A percentile compares a stretch with the other conserved stretches of the same genome.
These are phyloP conservation scores for Populus davidiana DNA, from an alignment of 345 rosid genomes.

Conservation along the genomic window DNA sequence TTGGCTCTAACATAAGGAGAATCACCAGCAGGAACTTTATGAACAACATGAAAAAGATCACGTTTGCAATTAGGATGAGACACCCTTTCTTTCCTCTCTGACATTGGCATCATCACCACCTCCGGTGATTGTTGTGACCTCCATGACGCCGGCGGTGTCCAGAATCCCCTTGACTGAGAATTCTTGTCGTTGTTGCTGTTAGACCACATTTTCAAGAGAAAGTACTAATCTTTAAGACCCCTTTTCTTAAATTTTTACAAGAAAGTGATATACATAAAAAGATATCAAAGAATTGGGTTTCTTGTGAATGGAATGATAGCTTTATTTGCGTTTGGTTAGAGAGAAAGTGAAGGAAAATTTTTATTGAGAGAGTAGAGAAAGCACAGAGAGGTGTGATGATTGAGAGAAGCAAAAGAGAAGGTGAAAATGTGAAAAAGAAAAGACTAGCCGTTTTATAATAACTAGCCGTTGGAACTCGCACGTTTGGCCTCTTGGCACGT, in stretches of 20 bases:
- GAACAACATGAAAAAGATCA: conserved; percentile 56
- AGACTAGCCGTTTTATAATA: conserved; percentile 32
- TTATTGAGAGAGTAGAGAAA: neutral
- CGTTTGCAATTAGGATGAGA: conserved; percentile 25
- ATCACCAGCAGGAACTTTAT: conserved; percentile 75
- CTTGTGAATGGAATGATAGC: no score
- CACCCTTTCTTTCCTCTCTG: conserved; percentile 41
- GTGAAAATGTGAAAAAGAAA: neutral
- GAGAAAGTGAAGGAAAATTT: neutral
- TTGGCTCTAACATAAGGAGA: conserved; percentile 87
- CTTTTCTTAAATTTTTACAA: no score
- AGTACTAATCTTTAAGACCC: no score
- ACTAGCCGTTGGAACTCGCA: conserved; percentile 25
- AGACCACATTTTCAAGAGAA: conserved; percentile 34
- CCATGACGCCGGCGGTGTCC: conserved; percentile 57
- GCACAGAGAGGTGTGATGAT: conserved; percentile 18
- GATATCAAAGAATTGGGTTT: no score
- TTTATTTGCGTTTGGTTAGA: no score
- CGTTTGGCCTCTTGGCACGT: no score
- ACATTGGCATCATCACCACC: conserved; percentile 34
- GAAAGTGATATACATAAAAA: no score
- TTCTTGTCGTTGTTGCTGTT: conserved; percentile 19
- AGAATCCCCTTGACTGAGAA: conserved; percentile 29
- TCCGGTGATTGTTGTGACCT: conserved; percentile 20
- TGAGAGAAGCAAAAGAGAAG: neutral